Evolutionary conservation across 2,329 filamentous ascomycete species (phyloP).

Genomic region (Ceratocystis diversiconidia): DNA sequence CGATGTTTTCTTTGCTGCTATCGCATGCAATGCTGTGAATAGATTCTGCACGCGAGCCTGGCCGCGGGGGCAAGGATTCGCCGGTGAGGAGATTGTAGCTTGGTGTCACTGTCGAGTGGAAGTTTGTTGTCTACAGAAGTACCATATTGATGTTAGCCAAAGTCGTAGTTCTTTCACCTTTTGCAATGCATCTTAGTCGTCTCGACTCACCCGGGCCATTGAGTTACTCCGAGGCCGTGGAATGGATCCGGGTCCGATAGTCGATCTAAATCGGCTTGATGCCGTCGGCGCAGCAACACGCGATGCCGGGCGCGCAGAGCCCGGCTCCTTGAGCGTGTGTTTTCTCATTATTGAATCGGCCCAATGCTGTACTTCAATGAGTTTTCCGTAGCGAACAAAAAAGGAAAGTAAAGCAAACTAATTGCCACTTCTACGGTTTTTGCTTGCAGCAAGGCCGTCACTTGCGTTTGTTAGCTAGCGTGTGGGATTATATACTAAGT

Average conservation of each 20-base stretch:
- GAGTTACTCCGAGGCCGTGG: constrained; percentile 13
- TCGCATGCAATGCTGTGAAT: constrained; percentile 38
- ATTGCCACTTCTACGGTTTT: too few relatives aligned
- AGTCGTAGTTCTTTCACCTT: constrained; percentile 20
- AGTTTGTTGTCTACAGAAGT: constrained; percentile 8
- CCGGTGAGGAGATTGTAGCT: constrained; percentile 47
- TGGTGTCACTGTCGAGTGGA: constrained; percentile 24
- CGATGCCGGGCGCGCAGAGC: constrained; percentile 16
- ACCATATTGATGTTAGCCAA: constrained; percentile 22
- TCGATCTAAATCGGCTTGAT: constrained; percentile 12
- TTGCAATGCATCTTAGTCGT: background rate
- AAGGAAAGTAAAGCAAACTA: background rate
- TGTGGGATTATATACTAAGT: too few relatives aligned
- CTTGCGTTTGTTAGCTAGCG: too few relatives aligned
- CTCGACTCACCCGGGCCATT: constrained; percentile 10
- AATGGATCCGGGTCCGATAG: constrained; percentile 13
- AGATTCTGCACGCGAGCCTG: constrained; percentile 31
- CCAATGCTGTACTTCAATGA: background rate
- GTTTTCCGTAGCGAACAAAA: background rate
- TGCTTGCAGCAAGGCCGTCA: too few relatives aligned
- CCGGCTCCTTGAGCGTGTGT: constrained; percentile 12
- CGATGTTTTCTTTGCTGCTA: constrained; percentile 46
- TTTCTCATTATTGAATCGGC: constrained; percentile 10
- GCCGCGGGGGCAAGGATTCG: constrained; percentile 24
- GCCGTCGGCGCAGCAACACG: constrained; percentile 15